A percentile compares a stretch with the other conserved stretches of the same genome.
Evolutionary conservation across 2,329 filamentous ascomycete genomes (phyloP).

Genomic region (Stenocarpella maydis): DNA sequence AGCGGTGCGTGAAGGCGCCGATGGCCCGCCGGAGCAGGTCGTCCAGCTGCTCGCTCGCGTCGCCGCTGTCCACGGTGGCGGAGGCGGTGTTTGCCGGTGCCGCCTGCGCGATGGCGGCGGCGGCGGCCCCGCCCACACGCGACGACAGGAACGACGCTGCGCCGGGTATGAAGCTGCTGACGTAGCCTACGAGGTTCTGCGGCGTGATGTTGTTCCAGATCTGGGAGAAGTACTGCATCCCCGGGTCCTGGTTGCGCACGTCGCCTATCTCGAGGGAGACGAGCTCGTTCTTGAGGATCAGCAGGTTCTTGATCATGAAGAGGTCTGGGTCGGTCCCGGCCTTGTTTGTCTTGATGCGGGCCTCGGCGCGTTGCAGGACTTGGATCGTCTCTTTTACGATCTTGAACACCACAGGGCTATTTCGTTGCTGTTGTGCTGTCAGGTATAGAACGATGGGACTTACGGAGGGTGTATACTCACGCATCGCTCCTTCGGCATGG

Average conservation of each 20-base stretch:
- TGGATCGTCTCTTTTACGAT: slow-evolving; percentile 92
- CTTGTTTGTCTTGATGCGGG: slow-evolving; percentile 70
- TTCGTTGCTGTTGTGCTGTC: slow-evolving; percentile 52
- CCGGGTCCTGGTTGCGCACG: slow-evolving; percentile 60
- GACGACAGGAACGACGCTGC: slow-evolving; percentile 56
- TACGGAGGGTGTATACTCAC: slow-evolving; percentile 50
- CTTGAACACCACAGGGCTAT: slow-evolving; percentile 65
- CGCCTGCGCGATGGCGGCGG: slow-evolving; percentile 41
- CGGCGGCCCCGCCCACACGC: slow-evolving; percentile 42
- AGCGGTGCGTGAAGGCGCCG: slow-evolving; percentile 68
- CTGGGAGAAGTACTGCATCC: slow-evolving; percentile 69
- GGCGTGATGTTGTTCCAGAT: slow-evolving; percentile 71
- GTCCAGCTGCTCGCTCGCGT: slow-evolving; percentile 71
- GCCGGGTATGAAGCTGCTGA: slow-evolving; percentile 65
- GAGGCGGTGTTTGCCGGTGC: slow-evolving; percentile 35
- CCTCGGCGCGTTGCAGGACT: slow-evolving; percentile 80
- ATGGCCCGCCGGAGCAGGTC: slow-evolving; percentile 69
- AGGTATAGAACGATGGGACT: neutral
- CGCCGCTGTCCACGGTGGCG: slow-evolving; percentile 53
- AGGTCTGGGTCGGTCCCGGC: slow-evolving; percentile 77
- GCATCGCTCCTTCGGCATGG: slow-evolving; percentile 70
- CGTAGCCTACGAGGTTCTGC: slow-evolving; percentile 66
- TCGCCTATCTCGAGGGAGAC: slow-evolving; percentile 93
- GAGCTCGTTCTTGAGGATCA: slow-evolving; percentile 94
- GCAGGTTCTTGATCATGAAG: slow-evolving; percentile 93